Conservation (phyloP, 805 yeast genomes). For the Kregervanrija delftensis region DNA sequence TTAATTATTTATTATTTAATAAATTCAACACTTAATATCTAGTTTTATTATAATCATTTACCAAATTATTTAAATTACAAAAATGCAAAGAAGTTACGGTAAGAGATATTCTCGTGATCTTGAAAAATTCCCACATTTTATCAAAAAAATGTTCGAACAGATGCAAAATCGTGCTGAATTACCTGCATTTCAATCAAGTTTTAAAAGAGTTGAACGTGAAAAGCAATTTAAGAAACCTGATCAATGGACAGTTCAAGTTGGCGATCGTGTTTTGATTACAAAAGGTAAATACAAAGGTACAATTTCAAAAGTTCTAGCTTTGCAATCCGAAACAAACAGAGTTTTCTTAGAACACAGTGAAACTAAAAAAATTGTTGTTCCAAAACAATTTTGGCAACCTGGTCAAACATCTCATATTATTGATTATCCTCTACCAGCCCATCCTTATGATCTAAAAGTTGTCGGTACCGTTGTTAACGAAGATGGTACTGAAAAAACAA, state of each 20-base stretch:
- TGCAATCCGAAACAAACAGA: slow-evolving; percentile 54
- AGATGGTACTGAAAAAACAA: slow-evolving; percentile 54
- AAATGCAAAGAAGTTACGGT: slow-evolving; percentile 14
- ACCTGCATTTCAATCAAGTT: slow-evolving; percentile 26
- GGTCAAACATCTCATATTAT: slow-evolving; percentile 67
- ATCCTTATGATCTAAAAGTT: slow-evolving; percentile 55
- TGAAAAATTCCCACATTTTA: slow-evolving; percentile 24
- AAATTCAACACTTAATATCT: no score
- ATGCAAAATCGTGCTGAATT: slow-evolving; percentile 24
- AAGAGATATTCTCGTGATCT: slow-evolving; percentile 28
- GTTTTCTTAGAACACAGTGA: slow-evolving; percentile 65
- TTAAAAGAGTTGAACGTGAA: slow-evolving; percentile 24
- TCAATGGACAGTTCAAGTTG: slow-evolving; percentile 59
- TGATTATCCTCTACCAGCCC: slow-evolving; percentile 59
- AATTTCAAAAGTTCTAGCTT: slow-evolving; percentile 58
- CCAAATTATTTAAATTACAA: no score
- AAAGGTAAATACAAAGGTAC: slow-evolving; percentile 72
- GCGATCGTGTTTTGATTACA: slow-evolving; percentile 70
- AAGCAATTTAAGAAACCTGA: slow-evolving; percentile 34
- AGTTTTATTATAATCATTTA: no score
- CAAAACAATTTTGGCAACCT: slow-evolving; percentile 65
- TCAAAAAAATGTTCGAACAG: slow-evolving; percentile 23
- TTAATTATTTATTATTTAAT: no score
- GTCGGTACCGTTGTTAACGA: slow-evolving; percentile 73
- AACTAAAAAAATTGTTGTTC: slow-evolving; percentile 55